Evolutionary conservation across 2,329 filamentous ascomycete genomes (phyloP).

Genomic region (Colletotrichum incanum): DNA sequence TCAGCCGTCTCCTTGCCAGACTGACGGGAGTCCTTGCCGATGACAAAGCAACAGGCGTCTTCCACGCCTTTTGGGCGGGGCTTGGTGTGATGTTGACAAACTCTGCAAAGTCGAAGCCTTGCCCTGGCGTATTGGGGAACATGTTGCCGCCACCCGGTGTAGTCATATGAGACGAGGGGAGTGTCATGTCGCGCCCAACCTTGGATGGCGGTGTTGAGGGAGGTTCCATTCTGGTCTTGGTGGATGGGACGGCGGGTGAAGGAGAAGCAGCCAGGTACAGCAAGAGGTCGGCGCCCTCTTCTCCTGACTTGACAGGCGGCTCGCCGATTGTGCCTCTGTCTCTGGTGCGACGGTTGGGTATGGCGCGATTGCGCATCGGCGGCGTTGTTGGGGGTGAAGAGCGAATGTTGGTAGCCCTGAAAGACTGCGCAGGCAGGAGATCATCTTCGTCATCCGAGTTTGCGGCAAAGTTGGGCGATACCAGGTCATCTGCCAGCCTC

Average conservation of each 20-base stretch:
- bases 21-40: slow-evolving; percentile 71
- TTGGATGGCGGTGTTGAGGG: slow-evolving; percentile 84
- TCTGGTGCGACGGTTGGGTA: slow-evolving; percentile 63
- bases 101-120: slow-evolving; percentile 92
- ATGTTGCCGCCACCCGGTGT: slow-evolving; percentile 82
- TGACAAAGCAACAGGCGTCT: slow-evolving; percentile 77
- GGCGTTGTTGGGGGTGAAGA: slow-evolving; percentile 92
- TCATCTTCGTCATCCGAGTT: slow-evolving; percentile 87
- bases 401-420: slow-evolving; percentile 73
- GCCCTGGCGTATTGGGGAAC: slow-evolving; percentile 84
- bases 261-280: slow-evolving; percentile 93
- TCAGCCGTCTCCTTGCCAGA: slow-evolving; percentile 81
- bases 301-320: slow-evolving; percentile 71
- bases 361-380: slow-evolving; percentile 73
- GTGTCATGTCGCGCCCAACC: slow-evolving; percentile 72
- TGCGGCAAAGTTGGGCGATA: slow-evolving; percentile 73
- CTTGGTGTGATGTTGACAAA: slow-evolving; percentile 98
- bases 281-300: slow-evolving; percentile 86
- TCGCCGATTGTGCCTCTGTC: slow-evolving; percentile 61
- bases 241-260: slow-evolving; percentile 79
- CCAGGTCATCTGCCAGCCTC: slow-evolving; percentile 76
- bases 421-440: slow-evolving; percentile 83
- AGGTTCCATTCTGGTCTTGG: slow-evolving; percentile 72
- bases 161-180: slow-evolving; percentile 91
- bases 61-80: slow-evolving; percentile 91